Evolutionary conservation across 495 filamentous ascomycete species (phyloP).

Genomic region (Xylona heveae): DNA sequence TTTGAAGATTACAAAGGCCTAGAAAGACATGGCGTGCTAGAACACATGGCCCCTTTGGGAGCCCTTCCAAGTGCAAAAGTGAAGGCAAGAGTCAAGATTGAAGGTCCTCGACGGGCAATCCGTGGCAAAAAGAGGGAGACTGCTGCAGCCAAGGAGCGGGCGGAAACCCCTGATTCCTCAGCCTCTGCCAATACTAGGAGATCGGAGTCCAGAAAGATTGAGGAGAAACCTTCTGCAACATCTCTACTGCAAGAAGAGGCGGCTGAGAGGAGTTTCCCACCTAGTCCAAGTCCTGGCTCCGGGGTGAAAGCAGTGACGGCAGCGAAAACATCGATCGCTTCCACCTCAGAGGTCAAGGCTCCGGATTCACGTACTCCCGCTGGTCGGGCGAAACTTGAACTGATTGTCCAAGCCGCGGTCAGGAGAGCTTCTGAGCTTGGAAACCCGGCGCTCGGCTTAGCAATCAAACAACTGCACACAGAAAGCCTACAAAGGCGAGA

Average conservation of each 20-base stretch:
- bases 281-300: slow-evolving; percentile 5
- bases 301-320: slow-evolving; percentile 3
- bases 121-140: background rate
- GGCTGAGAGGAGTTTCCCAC: slow-evolving; percentile 7
- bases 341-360: slow-evolving; percentile 8
- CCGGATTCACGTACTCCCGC: slow-evolving; percentile 16
- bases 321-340: slow-evolving; percentile 3
- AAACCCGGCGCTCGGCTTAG: slow-evolving; percentile 16
- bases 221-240: slow-evolving; percentile 8
- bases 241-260: slow-evolving; percentile 8
- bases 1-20: slow-evolving; percentile 42
- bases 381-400: slow-evolving; percentile 14
- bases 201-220: slow-evolving; percentile 15
- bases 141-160: background rate
- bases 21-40: slow-evolving; percentile 38
- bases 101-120: slow-evolving; percentile 8
- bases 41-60: slow-evolving; percentile 50
- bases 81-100: slow-evolving; percentile 17
- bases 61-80: slow-evolving; percentile 31
- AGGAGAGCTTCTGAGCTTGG: slow-evolving; percentile 16
- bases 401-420: slow-evolving; percentile 19
- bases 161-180: slow-evolving; percentile 6
- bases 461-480: slow-evolving; percentile 19
- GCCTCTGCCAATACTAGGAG: slow-evolving; percentile 8
- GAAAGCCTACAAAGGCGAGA: slow-evolving; percentile 16